A percentile compares a stretch with the other conserved stretches of the same genome.
Conservation (phyloP, 1,139 yeast genomes). For the Kodamaea suecica region DNA sequence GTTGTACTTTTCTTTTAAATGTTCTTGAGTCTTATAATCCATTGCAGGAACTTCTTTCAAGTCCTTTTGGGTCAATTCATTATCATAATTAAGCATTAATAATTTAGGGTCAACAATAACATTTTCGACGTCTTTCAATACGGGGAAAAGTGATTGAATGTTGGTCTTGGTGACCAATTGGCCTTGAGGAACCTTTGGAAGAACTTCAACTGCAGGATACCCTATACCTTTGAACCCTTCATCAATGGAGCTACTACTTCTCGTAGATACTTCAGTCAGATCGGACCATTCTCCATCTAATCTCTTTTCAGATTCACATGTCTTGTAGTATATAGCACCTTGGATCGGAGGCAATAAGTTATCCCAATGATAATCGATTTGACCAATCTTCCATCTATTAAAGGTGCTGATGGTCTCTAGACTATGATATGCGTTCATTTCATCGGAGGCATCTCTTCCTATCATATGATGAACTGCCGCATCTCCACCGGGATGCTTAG, state of each 20-base stretch:
- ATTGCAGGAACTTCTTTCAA: constrained; percentile 55
- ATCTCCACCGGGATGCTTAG: constrained; percentile 85
- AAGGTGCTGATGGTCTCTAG: constrained; percentile 53
- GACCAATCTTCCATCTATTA: constrained; percentile 59
- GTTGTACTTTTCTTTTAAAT: constrained; percentile 55
- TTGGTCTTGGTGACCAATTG: constrained; percentile 37
- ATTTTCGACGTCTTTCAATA: constrained; percentile 18
- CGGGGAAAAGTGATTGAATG: constrained; percentile 37
- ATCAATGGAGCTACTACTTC: neutral
- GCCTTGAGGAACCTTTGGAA: constrained; percentile 55
- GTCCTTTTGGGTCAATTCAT: constrained; percentile 51
- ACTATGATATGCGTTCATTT: constrained; percentile 79
- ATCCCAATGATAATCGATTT: constrained; percentile 60
- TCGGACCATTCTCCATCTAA: constrained; percentile 5
- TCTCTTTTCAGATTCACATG: constrained; percentile 5
- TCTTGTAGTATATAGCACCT: constrained; percentile 56
- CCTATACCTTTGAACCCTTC: constrained; percentile 30
- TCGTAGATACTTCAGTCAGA: neutral
- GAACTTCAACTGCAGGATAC: constrained; percentile 29
- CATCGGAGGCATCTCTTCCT: constrained; percentile 89
- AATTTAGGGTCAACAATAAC: constrained; percentile 54
- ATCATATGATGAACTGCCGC: constrained; percentile 79
- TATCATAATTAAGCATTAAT: constrained; percentile 58
- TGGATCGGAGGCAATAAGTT: constrained; percentile 86
- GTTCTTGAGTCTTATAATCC: constrained; percentile 63